These are phyloP conservation scores for Guyanaporus albipodus DNA, from an alignment of 768 basidiomycete genomes.

Conservation along the genomic window DNA sequence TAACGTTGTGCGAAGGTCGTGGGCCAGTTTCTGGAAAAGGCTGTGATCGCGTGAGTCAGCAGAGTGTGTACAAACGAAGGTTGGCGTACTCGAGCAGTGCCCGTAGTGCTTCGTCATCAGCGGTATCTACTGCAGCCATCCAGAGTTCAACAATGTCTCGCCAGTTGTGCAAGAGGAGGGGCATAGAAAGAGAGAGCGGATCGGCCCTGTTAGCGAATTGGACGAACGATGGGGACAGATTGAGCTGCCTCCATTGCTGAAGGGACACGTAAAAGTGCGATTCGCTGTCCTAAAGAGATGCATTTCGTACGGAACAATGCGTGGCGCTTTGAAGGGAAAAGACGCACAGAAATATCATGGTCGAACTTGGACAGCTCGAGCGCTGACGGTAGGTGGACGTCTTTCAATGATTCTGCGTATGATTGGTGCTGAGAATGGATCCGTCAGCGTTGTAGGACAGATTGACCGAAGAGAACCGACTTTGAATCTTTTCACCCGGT, in stretches of 20 bases:
- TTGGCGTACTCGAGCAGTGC: constrained; percentile 70
- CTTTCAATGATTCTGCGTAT: constrained; percentile 59
- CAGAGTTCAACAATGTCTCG: constrained; percentile 62
- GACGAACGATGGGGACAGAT: constrained; percentile 72
- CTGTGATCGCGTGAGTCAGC: constrained; percentile 36
- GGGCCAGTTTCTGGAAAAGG: constrained; percentile 70
- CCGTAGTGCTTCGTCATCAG: constrained; percentile 70
- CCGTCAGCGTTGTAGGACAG: background rate
- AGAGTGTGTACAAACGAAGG: background rate
- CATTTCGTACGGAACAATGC: background rate
- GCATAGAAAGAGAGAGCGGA: constrained; percentile 67
- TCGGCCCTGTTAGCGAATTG: constrained; percentile 61
- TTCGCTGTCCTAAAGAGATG: constrained; percentile 56
- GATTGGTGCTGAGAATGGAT: constrained; percentile 62
- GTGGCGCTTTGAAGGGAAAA: background rate
- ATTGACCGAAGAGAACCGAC: constrained; percentile 22
- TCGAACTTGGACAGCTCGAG: constrained; percentile 54
- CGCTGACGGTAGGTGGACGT: constrained; percentile 68
- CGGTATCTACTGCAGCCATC: constrained; percentile 50
- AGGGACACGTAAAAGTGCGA: constrained; percentile 77
- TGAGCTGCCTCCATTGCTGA: constrained; percentile 74
- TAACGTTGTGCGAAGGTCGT: constrained; percentile 78
- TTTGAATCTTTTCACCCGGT: constrained; percentile 50
- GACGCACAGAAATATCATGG: constrained; percentile 51
- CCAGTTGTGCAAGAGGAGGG: constrained; percentile 79